Percentiles rank a stretch among this genome's conserved stretches.
These are phyloP conservation scores for Emmonsia crescens DNA, from an alignment of 2,329 filamentous ascomycete species.

Conservation along the genomic window DNA sequence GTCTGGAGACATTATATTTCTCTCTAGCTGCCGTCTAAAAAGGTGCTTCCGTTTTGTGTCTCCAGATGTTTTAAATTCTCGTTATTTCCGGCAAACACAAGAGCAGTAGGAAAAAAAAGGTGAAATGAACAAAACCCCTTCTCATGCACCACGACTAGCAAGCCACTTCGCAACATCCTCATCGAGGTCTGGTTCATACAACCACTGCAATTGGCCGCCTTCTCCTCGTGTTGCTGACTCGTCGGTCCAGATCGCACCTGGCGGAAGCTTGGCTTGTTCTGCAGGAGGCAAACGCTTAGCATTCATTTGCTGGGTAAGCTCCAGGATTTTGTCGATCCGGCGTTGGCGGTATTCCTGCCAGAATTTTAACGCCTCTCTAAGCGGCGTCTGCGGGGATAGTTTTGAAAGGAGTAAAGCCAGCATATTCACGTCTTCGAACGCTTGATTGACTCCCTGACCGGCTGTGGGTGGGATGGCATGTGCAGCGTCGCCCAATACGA, in stretches of 20 bases:
- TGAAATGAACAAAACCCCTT: background rate
- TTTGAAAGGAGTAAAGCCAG: constrained; percentile 33
- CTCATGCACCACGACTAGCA: background rate
- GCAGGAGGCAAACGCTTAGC: constrained; percentile 34
- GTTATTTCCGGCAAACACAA: background rate
- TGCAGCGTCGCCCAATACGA: constrained; percentile 51
- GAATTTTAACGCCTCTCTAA: constrained; percentile 22
- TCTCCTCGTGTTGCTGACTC: background rate
- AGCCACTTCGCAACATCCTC: background rate
- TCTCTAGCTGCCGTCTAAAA: background rate
- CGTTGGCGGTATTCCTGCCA: constrained; percentile 43
- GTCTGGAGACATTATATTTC: background rate
- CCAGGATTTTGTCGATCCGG: constrained; percentile 38
- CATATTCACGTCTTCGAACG: constrained; percentile 44
- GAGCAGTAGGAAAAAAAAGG: background rate
- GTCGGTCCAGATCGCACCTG: background rate
- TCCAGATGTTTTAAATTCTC: background rate
- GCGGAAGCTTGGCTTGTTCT: background rate
- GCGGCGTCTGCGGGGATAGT: constrained; percentile 12
- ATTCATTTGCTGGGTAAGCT: constrained; percentile 41
- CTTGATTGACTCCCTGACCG: constrained; percentile 48
- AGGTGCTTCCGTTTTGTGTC: background rate
- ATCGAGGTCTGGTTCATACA: background rate
- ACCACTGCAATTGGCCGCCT: background rate
- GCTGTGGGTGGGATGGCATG: constrained; percentile 53